Conservation (phyloP, 1,284 basidiomycete genomes). For the Trametes hirsuta region DNA sequence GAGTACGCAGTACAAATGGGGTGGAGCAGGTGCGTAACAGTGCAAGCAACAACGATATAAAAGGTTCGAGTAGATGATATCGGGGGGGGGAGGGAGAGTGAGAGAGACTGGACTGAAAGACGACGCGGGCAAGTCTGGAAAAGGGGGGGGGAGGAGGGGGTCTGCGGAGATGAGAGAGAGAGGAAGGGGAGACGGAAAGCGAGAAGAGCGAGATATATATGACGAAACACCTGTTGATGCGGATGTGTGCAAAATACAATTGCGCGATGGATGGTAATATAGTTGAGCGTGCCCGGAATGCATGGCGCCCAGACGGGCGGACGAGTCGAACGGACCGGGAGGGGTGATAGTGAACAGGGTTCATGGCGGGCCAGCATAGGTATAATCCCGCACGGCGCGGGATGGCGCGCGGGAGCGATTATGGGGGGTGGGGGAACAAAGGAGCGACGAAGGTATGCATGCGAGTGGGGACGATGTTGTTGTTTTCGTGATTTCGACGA, state of each 20-base stretch:
- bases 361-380: constrained; percentile 38
- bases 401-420: constrained; percentile 29
- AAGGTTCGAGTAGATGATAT: constrained; percentile 27
- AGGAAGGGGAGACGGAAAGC: constrained; percentile 31
- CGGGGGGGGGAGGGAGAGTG: constrained; percentile 10
- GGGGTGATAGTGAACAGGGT: constrained; percentile 34
- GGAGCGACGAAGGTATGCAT: constrained; percentile 31
- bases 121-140: too few species aligned
- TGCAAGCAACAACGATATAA: constrained; percentile 34
- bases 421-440: constrained; percentile 23
- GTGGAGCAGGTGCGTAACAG: constrained; percentile 17
- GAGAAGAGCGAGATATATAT: constrained; percentile 42
- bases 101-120: constrained; percentile 1
- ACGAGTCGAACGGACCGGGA: constrained; percentile 28
- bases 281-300: constrained; percentile 32
- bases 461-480: constrained; percentile 11
- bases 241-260: constrained; percentile 68
- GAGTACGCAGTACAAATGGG: constrained; percentile 41
- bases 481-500: constrained; percentile 18
- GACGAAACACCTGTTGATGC: constrained; percentile 45
- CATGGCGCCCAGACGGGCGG: constrained; percentile 32
- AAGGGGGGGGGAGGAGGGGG: constrained; percentile 13
- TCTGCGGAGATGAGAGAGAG: constrained; percentile 16
- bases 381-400: constrained; percentile 35
- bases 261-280: constrained; percentile 53